Percentiles rank a stretch among this genome's conserved stretches.
phyloP scores from a whole-genome alignment of 2,329 filamentous ascomycete genomes.

The Fusarium penzigii region DNA sequence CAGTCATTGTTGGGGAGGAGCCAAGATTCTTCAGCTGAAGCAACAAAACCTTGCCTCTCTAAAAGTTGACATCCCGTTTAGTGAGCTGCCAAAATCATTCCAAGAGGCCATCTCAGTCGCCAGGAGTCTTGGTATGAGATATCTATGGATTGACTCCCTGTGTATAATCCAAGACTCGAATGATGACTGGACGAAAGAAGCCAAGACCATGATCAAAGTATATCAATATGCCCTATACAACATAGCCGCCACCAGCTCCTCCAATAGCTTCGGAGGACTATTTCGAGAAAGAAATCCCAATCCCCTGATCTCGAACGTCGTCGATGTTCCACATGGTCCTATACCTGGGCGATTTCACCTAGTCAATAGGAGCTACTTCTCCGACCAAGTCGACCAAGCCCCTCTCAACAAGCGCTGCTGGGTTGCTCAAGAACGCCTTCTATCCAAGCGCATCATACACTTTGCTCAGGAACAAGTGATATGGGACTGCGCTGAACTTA shows the following conservation, averaged over 20 bases:
- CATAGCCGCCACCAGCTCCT: conserved; percentile 3
- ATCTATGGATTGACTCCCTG: conserved; percentile 15
- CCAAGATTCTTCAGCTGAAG: conserved; percentile 2
- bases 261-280: conserved; percentile 3
- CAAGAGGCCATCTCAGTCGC: conserved; percentile 2
- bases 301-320: background rate
- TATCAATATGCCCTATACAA: conserved; percentile 9
- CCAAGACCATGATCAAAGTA: conserved; percentile 5
- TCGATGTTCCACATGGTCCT: background rate
- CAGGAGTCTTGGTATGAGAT: background rate
- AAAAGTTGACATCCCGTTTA: background rate
- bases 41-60: background rate
- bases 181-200: conserved; percentile 13
- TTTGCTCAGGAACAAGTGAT: conserved; percentile 11
- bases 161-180: conserved; percentile 16
- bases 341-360: conserved; percentile 3
- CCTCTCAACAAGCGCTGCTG: conserved; percentile 8
- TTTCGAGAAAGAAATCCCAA: background rate
- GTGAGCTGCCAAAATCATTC: conserved; percentile 6
- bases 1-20: conserved; percentile 8
- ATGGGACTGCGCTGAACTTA: conserved; percentile 13
- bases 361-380: conserved; percentile 4
- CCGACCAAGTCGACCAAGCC: conserved; percentile 5
- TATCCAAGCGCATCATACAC: conserved; percentile 13
- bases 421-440: conserved; percentile 13